phyloP scores from a whole-genome alignment of 371 early-diverging fungal genomes.

The Phascolomyces articulosus region DNA sequence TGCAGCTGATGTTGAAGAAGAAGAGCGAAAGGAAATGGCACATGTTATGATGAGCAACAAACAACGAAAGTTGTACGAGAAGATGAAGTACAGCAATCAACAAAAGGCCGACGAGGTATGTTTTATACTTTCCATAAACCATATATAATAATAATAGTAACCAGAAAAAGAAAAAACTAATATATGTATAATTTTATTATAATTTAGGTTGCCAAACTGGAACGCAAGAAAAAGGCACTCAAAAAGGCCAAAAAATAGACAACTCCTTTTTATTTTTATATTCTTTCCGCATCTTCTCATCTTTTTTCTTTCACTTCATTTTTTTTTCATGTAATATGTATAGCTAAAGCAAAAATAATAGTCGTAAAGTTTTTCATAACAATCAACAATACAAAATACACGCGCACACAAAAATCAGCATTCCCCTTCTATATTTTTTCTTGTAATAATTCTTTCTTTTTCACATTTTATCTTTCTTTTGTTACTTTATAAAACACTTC shows the following conservation, averaged over 20 bases:
- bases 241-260: slow-evolving; percentile 30
- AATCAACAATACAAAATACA: neutral
- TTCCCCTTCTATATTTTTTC: neutral
- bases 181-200: neutral
- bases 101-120: slow-evolving; percentile 63
- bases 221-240: slow-evolving; percentile 45
- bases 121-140: neutral
- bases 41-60: slow-evolving; percentile 95
- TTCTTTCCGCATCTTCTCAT: slow-evolving; percentile 1
- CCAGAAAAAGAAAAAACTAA: no score
- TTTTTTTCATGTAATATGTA: slow-evolving; percentile 8
- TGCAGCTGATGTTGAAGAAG: slow-evolving; percentile 74
- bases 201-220: slow-evolving; percentile 34
- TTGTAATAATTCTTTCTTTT: slow-evolving; percentile 3
- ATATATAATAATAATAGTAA: neutral
- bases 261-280: no score
- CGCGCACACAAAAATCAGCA: no score
- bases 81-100: slow-evolving; percentile 59
- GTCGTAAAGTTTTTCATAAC: neutral
- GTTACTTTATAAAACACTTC: neutral
- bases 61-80: slow-evolving; percentile 83
- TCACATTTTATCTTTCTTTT: neutral
- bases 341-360: neutral
- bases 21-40: slow-evolving; percentile 85
- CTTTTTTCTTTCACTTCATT: slow-evolving; percentile 7